phyloP scores from a whole-genome alignment of 129 eudicot genomes.

The Flaveria ramosissima region DNA sequence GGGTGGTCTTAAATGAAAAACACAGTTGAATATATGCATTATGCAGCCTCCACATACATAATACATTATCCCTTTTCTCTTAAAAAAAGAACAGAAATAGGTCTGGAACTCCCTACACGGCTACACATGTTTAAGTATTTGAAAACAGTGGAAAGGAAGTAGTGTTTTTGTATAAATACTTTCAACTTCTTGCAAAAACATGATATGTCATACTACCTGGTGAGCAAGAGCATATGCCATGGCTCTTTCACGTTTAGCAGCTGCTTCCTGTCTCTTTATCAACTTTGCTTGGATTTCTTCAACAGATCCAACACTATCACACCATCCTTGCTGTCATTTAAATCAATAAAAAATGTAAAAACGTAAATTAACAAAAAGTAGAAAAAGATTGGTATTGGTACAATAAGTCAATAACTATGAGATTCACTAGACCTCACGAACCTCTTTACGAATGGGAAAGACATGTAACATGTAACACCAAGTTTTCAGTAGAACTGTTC shows the following conservation, averaged over 20 bases:
- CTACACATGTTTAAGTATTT: not conserved
- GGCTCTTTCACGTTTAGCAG: conserved; percentile 98
- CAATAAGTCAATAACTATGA: no score
- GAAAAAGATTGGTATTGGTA: not conserved
- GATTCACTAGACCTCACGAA: not conserved
- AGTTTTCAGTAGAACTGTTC: not conserved
- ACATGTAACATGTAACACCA: conserved; percentile 5
- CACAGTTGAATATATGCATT: not conserved
- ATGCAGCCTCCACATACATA: not conserved
- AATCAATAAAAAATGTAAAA: not conserved
- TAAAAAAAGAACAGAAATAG: not conserved
- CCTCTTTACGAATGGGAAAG: not conserved
- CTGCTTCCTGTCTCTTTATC: conserved; percentile 91
- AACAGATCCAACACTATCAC: conserved; percentile 91
- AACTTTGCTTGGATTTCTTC: conserved; percentile 90
- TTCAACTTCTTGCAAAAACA: not conserved
- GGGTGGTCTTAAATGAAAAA: not conserved
- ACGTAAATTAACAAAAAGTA: not conserved
- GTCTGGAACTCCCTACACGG: not conserved
- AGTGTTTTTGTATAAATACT: not conserved
- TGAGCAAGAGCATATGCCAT: conserved; percentile 99
- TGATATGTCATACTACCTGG: conserved; percentile 53
- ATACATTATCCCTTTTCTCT: not conserved
- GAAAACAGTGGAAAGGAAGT: not conserved
- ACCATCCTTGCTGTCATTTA: conserved; percentile 87